Evolutionary conservation across 2,329 filamentous ascomycete species (phyloP), one percentile per base, ranked within the genome.

Genomic region (Xylaria sp.): DNA sequence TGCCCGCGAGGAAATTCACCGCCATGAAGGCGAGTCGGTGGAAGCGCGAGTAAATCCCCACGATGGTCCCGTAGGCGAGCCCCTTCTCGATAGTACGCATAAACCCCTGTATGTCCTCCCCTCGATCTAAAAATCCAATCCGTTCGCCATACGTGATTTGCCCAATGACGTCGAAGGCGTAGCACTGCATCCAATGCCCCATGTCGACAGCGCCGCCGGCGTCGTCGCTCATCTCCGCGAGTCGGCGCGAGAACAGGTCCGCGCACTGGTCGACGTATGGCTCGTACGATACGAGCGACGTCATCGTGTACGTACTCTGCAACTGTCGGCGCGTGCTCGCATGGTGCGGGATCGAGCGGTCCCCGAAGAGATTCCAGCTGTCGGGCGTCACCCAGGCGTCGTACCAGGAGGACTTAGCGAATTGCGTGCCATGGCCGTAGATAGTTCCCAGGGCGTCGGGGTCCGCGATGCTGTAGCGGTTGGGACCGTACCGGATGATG

Each of bases 401-500:
- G 31, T 78, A 78, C 73, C 75, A 77, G 0, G 68, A 53, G 0
- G 74, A 77, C 59, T 78, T 78, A 9, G 67, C 19, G 49, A 75
- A 77, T 15, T 69, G 67, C 31, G 67, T 72, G 0, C 78, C 77
- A 4, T 73, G 71, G 1, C 78, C 77, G 63, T 82, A 83, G 19
- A 83, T 78, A 0, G 68, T 72, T 57, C 79, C 80, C 2, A 77
- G 65, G 0, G 79, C 80, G 0, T 76, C 69, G 0, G 75, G 71
- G 56, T 82, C 77, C 35, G 74, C 74, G 62, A 85, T 73, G 37
- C 78, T 82, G 57, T 82, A 84, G 7, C 82, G 77, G 17, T 80
- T 76, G 0, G 81, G 82, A 0, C 79, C 80, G 57, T 83, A 77
- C 0, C 82, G 79, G 0, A 84, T 76, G n/a, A 84, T 70, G 0